Conservation (phyloP, 441 rosid genomes). For the Adansonia rubrostipa region DNA sequence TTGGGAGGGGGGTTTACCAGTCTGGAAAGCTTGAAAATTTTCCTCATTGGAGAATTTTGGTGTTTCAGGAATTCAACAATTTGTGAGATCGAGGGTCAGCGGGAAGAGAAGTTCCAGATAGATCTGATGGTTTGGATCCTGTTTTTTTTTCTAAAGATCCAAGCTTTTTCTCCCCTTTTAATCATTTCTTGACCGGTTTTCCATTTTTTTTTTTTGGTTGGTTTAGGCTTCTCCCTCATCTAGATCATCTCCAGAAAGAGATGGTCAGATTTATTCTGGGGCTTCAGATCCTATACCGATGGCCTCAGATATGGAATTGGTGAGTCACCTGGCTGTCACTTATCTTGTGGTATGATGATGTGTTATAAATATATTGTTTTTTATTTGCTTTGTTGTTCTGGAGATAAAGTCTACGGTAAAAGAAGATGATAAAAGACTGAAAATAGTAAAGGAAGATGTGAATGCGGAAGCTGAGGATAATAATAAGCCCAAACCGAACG, state of each 20-base stretch:
- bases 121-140: conserved; percentile 89
- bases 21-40: background rate
- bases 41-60: background rate
- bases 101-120: conserved; percentile 84
- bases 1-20: background rate
- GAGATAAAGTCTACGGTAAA: conserved; percentile 54
- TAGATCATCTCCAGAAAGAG: conserved; percentile 86
- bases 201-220: conserved; percentile 16
- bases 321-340: conserved; percentile 40
- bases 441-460: conserved; percentile 44
- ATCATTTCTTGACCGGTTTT: background rate
- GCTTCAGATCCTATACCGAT: conserved; percentile 64
- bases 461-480: conserved; percentile 46
- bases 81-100: conserved; percentile 48
- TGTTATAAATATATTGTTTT: conserved; percentile 33
- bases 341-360: background rate
- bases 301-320: conserved; percentile 63
- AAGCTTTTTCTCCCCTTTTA: background rate
- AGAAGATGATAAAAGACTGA: conserved; percentile 49
- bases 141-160: background rate
- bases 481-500: conserved; percentile 46
- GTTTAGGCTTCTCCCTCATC: conserved; percentile 84
- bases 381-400: conserved; percentile 41
- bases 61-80: conserved; percentile 51
- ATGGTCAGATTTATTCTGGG: conserved; percentile 60